Evolutionary conservation across 164 flowering plant species (phyloP).

Genomic region (Sextonia rubra): DNA sequence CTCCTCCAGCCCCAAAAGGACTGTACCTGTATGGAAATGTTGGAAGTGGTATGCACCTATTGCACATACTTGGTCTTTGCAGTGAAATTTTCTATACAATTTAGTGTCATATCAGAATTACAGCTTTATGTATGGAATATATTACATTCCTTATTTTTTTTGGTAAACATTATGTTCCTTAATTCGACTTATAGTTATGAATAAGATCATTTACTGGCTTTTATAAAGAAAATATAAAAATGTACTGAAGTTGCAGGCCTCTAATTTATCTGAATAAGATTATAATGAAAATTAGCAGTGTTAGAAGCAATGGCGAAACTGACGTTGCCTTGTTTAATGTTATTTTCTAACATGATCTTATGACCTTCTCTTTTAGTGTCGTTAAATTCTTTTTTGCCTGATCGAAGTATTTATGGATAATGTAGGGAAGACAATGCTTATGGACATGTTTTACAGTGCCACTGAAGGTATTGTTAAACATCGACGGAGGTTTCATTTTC

Average conservation of each 20-base stretch:
- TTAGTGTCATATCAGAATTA: too few species aligned
- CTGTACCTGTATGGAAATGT: conserved; percentile 87
- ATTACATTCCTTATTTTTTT: too few species aligned
- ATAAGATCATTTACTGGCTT: too few species aligned
- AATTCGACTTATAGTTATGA: too few species aligned
- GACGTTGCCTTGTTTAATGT: background rate
- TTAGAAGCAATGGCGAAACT: background rate
- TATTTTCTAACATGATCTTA: background rate
- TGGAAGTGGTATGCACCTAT: conserved; percentile 67
- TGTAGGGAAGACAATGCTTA: conserved; percentile 95
- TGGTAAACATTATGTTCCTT: too few species aligned
- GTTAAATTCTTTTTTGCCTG: background rate
- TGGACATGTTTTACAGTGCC: conserved; percentile 93
- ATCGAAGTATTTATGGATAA: conserved; percentile 2
- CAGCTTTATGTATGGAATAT: too few species aligned
- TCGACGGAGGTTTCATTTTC: conserved; percentile 85
- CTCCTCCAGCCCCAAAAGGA: conserved; percentile 93
- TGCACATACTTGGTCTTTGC: too few species aligned
- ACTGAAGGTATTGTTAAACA: conserved; percentile 83
- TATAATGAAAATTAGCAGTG: background rate
- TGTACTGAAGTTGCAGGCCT: background rate
- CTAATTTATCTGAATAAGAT: too few species aligned
- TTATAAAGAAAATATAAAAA: too few species aligned
- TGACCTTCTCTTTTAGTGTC: background rate
- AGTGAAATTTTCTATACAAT: too few species aligned